Base-by-base conservation (phyloP, 441 rosid species). In the Euphorbia schlechtendalii region DNA sequence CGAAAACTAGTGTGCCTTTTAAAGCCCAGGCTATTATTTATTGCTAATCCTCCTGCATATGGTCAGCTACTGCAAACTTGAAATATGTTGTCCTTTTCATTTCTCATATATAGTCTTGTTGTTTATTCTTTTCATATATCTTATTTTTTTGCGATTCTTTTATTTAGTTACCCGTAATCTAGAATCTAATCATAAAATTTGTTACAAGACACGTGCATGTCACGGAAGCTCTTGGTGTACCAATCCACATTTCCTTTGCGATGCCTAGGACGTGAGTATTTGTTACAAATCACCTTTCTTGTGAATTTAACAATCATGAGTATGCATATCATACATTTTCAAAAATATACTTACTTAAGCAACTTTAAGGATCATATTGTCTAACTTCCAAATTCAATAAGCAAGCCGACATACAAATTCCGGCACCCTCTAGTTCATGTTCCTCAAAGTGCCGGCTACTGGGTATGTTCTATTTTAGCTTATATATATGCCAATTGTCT, bases 221-320 rank as follows among this genome's bases (percentile, higher is more conserved):
- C 70, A 96, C 99, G 59, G 99, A 91, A 82, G 96, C 99, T 79
- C 99, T 94, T 72, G 88, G 91, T 72, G 88, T 89, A 61, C 99
- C 98, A 52, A 83, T 94, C 71, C 99, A 94, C 76, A 94, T 94
- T 32, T 91, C 86, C 82, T 94, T 91, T 86, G 91, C 99, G 57
- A 94, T 94, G 99, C 99, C 99, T 52, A 91, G 98, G 99, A 94
- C 98, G 99, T 91, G 81, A 94, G 99, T 83, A 65, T 76, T 74
- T 46, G 65, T 58, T 73, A 61, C 65, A 62, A 21, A 63, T 36
- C 56, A 20, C 24, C 49, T 57, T 76, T 48, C 67, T 28, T 71
- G 43, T 66, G 57, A 65, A 61, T 63, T 51, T 64, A 12, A 41
- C n/a, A n/a, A n/a, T n/a, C 45, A 66, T 12, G 45, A 41, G 5